A percentile compares a stretch with the other conserved stretches of the same genome.
Conservation (phyloP, 1,284 basidiomycete species). For the Jaminaea rosea region DNA sequence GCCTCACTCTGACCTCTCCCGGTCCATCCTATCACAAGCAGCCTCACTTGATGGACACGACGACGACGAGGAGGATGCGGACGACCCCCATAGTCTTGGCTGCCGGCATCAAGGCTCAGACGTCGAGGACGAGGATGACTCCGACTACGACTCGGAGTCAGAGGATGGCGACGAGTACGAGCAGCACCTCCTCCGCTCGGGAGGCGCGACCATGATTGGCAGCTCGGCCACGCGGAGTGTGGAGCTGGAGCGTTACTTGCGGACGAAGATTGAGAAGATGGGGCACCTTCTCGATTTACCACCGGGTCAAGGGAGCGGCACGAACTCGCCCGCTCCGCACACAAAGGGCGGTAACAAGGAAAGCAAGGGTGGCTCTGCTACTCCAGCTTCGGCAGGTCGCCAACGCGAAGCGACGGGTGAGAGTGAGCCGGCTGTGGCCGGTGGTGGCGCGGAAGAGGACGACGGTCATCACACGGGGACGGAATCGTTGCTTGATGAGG, state of each 20-base stretch:
- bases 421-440: no score
- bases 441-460: neutral
- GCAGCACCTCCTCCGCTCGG: conserved; percentile 51
- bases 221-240: conserved; percentile 68
- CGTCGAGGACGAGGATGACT: conserved; percentile 29
- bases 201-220: conserved; percentile 75
- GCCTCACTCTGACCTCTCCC: neutral
- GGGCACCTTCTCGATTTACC: conserved; percentile 76
- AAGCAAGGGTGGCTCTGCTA: neutral
- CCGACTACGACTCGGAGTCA: conserved; percentile 11
- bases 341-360: neutral
- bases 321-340: neutral
- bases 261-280: conserved; percentile 93
- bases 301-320: conserved; percentile 14
- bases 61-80: conserved; percentile 14
- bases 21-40: conserved; percentile 2
- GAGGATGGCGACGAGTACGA: conserved; percentile 34
- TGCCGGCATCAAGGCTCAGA: no score
- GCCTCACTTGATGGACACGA: conserved; percentile 2
- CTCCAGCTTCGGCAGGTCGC: neutral
- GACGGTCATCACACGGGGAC: neutral
- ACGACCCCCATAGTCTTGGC: neutral
- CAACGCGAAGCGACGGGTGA: neutral
- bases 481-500: neutral
- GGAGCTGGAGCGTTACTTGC: conserved; percentile 87